Conservation (phyloP, 2,329 filamentous ascomycete genomes). For the Sporothrix humicola region DNA sequence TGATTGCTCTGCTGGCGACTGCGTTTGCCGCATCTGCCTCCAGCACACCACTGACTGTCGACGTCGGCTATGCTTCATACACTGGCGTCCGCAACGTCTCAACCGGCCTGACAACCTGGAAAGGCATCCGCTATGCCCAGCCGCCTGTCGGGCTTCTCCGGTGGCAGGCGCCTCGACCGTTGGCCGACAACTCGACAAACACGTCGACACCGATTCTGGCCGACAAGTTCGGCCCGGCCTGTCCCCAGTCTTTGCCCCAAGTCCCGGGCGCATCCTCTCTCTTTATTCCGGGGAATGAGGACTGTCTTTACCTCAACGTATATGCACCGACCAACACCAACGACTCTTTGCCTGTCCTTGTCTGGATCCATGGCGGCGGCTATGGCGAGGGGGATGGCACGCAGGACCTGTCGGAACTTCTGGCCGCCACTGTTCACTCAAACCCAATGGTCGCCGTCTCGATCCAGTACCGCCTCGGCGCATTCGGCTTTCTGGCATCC, state of each 20-base stretch:
- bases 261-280: not conserved
- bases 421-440: conserved; percentile 38
- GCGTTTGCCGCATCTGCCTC: not conserved
- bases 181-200: not conserved
- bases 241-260: conserved; percentile 34
- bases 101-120: conserved; percentile 4
- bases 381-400: conserved; percentile 39
- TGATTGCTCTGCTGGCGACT: too few relatives aligned
- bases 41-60: conserved; percentile 20
- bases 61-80: conserved; percentile 38
- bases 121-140: conserved; percentile 30
- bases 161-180: conserved; percentile 25
- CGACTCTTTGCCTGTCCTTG: conserved; percentile 51
- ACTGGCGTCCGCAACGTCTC: conserved; percentile 35
- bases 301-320: conserved; percentile 53
- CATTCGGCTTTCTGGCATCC: conserved; percentile 38
- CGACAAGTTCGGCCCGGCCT: conserved; percentile 36
- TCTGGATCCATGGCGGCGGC: conserved; percentile 54
- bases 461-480: conserved; percentile 41
- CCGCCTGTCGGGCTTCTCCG: conserved; percentile 20
- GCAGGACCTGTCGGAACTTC: conserved; percentile 39
- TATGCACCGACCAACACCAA: conserved; percentile 46
- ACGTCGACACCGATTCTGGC: conserved; percentile 31
- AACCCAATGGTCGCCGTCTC: conserved; percentile 40
- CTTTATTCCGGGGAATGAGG: conserved; percentile 38